Evolutionary conservation across 2,329 filamentous ascomycete species (phyloP).

Genomic region (Fusarium miscanthi): DNA sequence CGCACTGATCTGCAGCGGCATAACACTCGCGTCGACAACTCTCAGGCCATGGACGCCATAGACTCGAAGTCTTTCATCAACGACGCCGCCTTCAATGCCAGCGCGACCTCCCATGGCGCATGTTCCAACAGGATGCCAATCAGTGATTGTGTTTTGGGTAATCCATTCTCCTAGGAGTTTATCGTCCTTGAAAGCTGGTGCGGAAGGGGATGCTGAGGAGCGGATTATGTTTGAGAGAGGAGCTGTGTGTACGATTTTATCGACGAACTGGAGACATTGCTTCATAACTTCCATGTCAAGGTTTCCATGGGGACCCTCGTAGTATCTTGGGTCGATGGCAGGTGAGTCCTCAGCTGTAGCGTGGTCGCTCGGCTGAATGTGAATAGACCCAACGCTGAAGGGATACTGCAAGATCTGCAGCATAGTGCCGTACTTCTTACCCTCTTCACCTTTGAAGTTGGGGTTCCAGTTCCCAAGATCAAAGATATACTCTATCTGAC

Average conservation of each 20-base stretch:
- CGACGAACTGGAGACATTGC: slow-evolving; percentile 53
- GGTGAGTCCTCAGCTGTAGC: slow-evolving; percentile 45
- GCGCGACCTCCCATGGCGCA: slow-evolving; percentile 49
- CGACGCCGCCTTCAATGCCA: slow-evolving; percentile 48
- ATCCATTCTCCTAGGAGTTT: slow-evolving; percentile 43
- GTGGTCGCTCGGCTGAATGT: slow-evolving; percentile 50
- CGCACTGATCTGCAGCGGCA: slow-evolving; percentile 45
- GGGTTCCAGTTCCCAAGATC: slow-evolving; percentile 61
- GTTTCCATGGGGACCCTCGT: slow-evolving; percentile 51
- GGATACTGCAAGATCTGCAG: slow-evolving; percentile 64
- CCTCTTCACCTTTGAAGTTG: slow-evolving; percentile 47
- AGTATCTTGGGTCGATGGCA: slow-evolving; percentile 57
- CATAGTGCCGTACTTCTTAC: slow-evolving; percentile 60
- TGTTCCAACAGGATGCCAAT: slow-evolving; percentile 55
- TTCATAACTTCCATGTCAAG: slow-evolving; percentile 58
- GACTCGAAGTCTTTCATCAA: slow-evolving; percentile 46
- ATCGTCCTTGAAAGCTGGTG: slow-evolving; percentile 26
- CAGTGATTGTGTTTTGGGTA: slow-evolving; percentile 45
- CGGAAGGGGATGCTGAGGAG: slow-evolving; percentile 41
- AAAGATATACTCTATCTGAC: slow-evolving; percentile 62
- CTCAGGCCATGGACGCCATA: slow-evolving; percentile 46
- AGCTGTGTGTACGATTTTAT: slow-evolving; percentile 52
- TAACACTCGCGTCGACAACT: slow-evolving; percentile 47
- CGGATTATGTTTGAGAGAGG: slow-evolving; percentile 54
- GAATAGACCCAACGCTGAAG: slow-evolving; percentile 60